Base-by-base conservation (phyloP, 1,139 yeast genomes). In the Candida sp. region DNA sequence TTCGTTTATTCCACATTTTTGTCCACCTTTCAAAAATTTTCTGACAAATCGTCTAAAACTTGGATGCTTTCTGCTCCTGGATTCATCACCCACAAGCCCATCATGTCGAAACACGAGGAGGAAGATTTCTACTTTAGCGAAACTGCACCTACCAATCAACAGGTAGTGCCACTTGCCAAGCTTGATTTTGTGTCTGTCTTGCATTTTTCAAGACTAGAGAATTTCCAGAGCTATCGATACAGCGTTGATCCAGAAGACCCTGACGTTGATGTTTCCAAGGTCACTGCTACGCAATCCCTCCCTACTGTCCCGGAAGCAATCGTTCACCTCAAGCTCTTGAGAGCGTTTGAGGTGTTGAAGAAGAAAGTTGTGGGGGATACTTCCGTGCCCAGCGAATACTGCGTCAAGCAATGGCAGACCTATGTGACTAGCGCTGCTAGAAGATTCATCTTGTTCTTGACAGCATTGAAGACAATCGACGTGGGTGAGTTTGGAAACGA, bases 241-340 rank as follows among this genome's bases (percentile, higher is more conserved):
- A 9, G 11, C 12, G 22, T n/a, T 8, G 26, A 27, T 17, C 46
- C 42, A 12, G 9, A 27, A 5, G 41, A 44, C 6, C 30, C 41
- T 25, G 41, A 35, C 5, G 7, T 44, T 3, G 34, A 35, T 35
- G 9, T 22, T 8, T 3, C 41, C 2, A 28, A 35, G 3, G 28
- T 28, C 4, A 5, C 46, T 3, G 9, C 41, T 17, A 35, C 46
- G 1, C 5, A 30, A 25, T 45, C 9, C 32, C 28, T 32, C 22
- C 48, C 48, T 3, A 38, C 35, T 7, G 22, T 39, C 5, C 38
- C 48, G 11, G 48, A 39, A 38, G 42, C 48, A 48, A 54, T 67
- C 4, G 65, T 68, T 6, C 77, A 72, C 56, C 60, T 73, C 48
- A 71, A 67, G 58, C 59, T 73, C 28, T 53, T 73, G 27, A 62